Conservation (phyloP, 805 yeast genomes). For the Candida sonorensis region DNA sequence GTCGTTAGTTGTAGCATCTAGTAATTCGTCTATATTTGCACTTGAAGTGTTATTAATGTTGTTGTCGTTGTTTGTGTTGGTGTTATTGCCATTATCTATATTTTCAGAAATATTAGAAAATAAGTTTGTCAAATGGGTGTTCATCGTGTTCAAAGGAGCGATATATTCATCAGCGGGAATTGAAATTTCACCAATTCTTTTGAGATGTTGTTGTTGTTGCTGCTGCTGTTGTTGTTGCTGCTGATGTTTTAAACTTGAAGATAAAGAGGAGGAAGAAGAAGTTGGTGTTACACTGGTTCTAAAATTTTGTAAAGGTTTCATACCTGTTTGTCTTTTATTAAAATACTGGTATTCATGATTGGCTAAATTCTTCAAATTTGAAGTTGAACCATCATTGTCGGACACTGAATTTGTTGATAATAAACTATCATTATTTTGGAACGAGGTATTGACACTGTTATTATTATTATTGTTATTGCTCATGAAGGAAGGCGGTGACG, state of each 20-base stretch:
- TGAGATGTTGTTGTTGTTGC: conserved; percentile 8
- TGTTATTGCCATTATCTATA: too few relatives aligned
- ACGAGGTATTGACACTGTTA: too few relatives aligned
- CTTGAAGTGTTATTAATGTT: too few relatives aligned
- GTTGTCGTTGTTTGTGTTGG: too few relatives aligned
- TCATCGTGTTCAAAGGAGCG: conserved; percentile 31
- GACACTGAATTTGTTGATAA: conserved; percentile 12
- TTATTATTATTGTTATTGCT: conserved; percentile 5
- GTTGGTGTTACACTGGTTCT: conserved; percentile 6
- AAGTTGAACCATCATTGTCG: too few relatives aligned
- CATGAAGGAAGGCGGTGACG: conserved; percentile 18
- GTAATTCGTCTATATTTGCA: too few relatives aligned
- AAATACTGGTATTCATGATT: conserved; percentile 12
- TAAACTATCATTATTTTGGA: conserved; percentile 22
- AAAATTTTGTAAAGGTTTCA: conserved; percentile 25
- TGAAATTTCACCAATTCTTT: conserved; percentile 26
- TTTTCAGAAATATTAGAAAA: too few relatives aligned
- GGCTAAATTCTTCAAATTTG: background rate
- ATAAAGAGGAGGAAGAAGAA: conserved; percentile 1
- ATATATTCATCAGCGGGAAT: conserved; percentile 30
- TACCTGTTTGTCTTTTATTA: conserved; percentile 23
- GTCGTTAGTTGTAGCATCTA: too few relatives aligned
- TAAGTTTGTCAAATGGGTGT: conserved; percentile 24
- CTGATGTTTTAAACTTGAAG: conserved; percentile 1
- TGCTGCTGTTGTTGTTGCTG: background rate